Percentiles rank a stretch among this genome's conserved stretches.
Conservation (phyloP, 352 stramenopile genomes). For the Blastocystis sp. region DNA sequence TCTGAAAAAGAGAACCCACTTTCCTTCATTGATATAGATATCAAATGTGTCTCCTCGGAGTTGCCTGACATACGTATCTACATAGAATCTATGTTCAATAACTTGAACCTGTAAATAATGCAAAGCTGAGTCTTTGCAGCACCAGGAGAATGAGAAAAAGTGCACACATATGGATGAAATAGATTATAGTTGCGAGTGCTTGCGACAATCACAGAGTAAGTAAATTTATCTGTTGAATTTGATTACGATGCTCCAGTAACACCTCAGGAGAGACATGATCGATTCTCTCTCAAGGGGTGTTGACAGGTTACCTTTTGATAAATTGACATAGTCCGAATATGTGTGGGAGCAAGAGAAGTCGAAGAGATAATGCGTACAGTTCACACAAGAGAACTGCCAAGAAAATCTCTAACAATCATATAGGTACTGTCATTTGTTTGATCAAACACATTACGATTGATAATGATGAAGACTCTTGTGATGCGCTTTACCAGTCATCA, state of each 20-base stretch:
- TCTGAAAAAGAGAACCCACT: constrained; percentile 20
- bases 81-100: not conserved
- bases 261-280: not conserved
- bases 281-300: not conserved
- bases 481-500: constrained; percentile 64
- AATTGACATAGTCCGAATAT: not conserved
- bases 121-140: not conserved
- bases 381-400: not conserved
- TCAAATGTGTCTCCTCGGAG: not conserved
- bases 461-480: not conserved
- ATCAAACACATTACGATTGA: constrained; percentile 27
- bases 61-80: not conserved
- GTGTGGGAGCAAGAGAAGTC: not conserved
- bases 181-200: not conserved
- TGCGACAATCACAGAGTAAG: not conserved
- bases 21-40: not conserved
- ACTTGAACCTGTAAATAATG: not conserved
- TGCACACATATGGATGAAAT: not conserved
- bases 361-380: not conserved
- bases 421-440: not conserved
- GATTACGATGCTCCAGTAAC: not conserved
- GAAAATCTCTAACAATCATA: not conserved
- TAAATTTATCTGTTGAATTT: too few relatives aligned
- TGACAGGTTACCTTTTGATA: not conserved
- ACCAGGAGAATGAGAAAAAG: not conserved